Evolutionary conservation across 352 stramenopile species (phyloP).

Genomic region (Globisporangium cederbergense): DNA sequence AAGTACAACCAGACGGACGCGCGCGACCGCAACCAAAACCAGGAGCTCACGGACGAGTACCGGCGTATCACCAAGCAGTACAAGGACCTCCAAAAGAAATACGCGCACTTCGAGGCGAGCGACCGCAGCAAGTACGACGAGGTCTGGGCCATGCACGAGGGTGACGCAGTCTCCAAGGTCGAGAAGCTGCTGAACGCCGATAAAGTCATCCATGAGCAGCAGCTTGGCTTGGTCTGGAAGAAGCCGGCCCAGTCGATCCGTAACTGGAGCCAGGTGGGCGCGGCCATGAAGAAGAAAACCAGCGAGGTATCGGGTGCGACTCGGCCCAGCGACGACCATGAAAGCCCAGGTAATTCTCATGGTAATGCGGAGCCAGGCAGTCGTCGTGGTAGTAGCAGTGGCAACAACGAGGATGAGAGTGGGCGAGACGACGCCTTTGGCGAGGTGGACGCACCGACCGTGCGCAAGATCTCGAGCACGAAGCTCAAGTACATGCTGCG

Average conservation of each 20-base stretch:
- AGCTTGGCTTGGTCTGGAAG: constrained; percentile 83
- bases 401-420: constrained; percentile 15
- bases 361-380: neutral
- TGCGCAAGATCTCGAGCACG: constrained; percentile 66
- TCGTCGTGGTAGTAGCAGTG: neutral
- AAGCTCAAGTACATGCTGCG: constrained; percentile 90
- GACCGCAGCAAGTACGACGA: constrained; percentile 88
- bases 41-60: constrained; percentile 94
- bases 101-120: constrained; percentile 90
- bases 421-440: constrained; percentile 35
- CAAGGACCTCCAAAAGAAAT: constrained; percentile 94
- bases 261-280: constrained; percentile 40
- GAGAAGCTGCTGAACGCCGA: constrained; percentile 88
- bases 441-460: constrained; percentile 37
- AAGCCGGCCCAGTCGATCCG: constrained; percentile 51
- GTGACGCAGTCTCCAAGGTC: constrained; percentile 76
- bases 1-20: constrained; percentile 93
- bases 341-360: neutral
- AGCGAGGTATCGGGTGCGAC: constrained; percentile 8
- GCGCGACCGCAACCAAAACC: constrained; percentile 85
- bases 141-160: constrained; percentile 92
- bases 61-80: constrained; percentile 93
- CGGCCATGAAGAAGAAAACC: constrained; percentile 30
- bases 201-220: constrained; percentile 88
- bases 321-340: constrained; percentile 5